phyloP scores from a whole-genome alignment of 73 alveolate genomes.

The Paramecium caudatum region DNA sequence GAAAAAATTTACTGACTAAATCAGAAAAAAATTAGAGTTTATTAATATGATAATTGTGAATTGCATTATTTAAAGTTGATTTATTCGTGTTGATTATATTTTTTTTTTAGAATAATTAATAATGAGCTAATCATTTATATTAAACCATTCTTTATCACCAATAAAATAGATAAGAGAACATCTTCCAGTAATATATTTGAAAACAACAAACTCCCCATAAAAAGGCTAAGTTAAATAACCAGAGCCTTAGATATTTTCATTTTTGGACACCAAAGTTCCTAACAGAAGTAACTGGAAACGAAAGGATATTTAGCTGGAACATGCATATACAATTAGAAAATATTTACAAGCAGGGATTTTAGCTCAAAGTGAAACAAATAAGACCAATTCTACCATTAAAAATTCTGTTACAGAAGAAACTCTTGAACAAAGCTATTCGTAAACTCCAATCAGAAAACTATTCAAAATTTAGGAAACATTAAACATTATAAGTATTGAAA shows the following conservation, averaged over 20 bases:
- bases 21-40: not conserved
- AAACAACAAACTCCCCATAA: constrained; percentile 23
- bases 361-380: not conserved
- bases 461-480: not conserved
- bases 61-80: not conserved
- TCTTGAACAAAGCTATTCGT: not conserved
- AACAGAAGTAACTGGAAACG: constrained; percentile 31
- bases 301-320: not conserved
- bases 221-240: not conserved
- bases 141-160: not conserved
- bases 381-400: not conserved
- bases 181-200: not conserved
- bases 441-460: not conserved
- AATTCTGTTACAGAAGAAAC: not conserved
- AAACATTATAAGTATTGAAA: not conserved
- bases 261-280: not conserved
- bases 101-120: not conserved
- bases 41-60: not conserved
- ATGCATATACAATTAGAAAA: constrained; percentile 25
- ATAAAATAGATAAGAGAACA: not conserved
- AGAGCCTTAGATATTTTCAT: not conserved
- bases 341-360: not conserved
- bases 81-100: not conserved
- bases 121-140: constrained; percentile 11
- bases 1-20: not conserved